Evolutionary conservation across 1,139 yeast species (phyloP).

Genomic region (Kodamaea ohmeri): DNA sequence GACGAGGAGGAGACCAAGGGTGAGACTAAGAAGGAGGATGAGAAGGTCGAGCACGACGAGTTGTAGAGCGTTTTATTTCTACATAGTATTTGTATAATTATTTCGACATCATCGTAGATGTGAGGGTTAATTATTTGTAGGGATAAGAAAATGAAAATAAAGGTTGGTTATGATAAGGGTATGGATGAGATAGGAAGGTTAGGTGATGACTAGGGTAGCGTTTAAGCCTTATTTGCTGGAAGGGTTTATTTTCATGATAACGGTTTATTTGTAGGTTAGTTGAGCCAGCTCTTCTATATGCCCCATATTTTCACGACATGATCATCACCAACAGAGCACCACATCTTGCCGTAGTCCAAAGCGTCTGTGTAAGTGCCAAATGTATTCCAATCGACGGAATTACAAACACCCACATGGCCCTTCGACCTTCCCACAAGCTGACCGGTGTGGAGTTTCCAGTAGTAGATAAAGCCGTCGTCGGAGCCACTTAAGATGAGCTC

Average conservation of each 20-base stretch:
- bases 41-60: slow-evolving; percentile 41
- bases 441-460: slow-evolving; percentile 80
- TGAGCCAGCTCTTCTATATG: slow-evolving; percentile 1
- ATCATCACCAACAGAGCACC: slow-evolving; percentile 90
- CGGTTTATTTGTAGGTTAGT: background rate
- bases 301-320: slow-evolving; percentile 67
- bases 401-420: slow-evolving; percentile 70
- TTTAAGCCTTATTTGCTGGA: no score
- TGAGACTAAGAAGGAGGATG: slow-evolving; percentile 18
- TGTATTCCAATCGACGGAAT: slow-evolving; percentile 74
- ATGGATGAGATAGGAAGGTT: no score
- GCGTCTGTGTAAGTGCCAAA: slow-evolving; percentile 20
- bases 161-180: no score
- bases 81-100: slow-evolving; percentile 5
- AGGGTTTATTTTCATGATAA: no score
- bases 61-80: slow-evolving; percentile 24
- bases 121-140: background rate
- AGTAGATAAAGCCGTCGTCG: slow-evolving; percentile 73
- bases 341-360: slow-evolving; percentile 47
- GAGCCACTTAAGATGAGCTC: slow-evolving; percentile 77
- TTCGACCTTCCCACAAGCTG: slow-evolving; percentile 55
- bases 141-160: background rate
- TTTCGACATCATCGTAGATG: background rate
- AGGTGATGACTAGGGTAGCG: no score
- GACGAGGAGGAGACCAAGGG: slow-evolving; percentile 26